Evolutionary conservation across 257 asterid species (phyloP).

Genomic region (Capsicum baccatum): DNA sequence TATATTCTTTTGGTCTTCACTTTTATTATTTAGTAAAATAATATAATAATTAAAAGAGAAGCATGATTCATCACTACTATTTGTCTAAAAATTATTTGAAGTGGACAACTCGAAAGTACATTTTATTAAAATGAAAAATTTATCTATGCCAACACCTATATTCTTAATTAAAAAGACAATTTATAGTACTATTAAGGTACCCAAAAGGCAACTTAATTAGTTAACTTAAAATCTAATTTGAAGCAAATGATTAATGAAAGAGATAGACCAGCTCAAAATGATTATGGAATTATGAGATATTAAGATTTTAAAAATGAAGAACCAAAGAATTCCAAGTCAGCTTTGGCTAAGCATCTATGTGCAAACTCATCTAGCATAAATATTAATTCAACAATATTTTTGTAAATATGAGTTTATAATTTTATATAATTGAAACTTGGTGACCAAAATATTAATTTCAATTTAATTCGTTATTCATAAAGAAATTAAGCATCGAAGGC

Average conservation of each 20-base stretch:
- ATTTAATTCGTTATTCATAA: background rate
- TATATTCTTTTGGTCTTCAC: background rate
- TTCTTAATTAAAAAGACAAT: background rate
- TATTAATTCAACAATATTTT: background rate
- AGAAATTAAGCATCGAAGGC: no score
- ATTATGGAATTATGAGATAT: slow-evolving; percentile 29
- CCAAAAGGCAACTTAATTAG: slow-evolving; percentile 22
- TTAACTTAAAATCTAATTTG: background rate
- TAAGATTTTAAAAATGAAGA: background rate
- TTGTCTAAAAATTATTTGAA: background rate
- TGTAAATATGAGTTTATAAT: background rate
- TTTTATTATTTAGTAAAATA: background rate
- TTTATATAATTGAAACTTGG: background rate
- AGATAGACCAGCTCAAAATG: slow-evolving; percentile 26
- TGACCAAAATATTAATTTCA: background rate
- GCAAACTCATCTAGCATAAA: background rate
- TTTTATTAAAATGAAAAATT: background rate
- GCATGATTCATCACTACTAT: background rate
- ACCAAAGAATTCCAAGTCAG: slow-evolving; percentile 19
- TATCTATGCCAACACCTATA: slow-evolving; percentile 2
- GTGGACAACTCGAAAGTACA: slow-evolving; percentile 17
- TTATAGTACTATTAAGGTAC: background rate
- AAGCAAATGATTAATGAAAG: slow-evolving; percentile 28
- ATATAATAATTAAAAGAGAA: background rate
- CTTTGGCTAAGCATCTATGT: slow-evolving; percentile 24